Conservation (phyloP, 208 protist species). For the Crithidia bombi region DNA sequence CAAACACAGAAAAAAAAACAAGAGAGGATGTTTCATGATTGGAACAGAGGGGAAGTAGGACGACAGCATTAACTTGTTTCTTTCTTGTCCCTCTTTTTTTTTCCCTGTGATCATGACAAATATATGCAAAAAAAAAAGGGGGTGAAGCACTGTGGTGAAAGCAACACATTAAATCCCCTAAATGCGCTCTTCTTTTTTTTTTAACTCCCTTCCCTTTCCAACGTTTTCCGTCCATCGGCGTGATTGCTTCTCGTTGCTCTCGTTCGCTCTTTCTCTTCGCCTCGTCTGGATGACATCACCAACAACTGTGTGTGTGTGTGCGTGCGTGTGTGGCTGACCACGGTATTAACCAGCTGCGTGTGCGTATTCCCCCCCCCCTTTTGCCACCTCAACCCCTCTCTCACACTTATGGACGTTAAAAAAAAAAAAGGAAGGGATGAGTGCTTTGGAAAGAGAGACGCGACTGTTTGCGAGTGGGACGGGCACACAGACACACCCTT, state of each 20-base stretch:
- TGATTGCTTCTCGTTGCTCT: not conserved
- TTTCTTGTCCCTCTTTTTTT: not conserved
- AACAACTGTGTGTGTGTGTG: too few relatives aligned
- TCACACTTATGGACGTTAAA: not conserved
- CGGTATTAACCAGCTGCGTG: not conserved
- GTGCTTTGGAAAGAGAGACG: not conserved
- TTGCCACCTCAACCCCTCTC: not conserved
- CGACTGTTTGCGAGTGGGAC: not conserved
- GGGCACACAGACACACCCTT: not conserved
- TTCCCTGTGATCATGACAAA: constrained; percentile 1
- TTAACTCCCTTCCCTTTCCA: not conserved
- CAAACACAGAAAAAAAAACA: not conserved
- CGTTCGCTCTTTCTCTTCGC: not conserved
- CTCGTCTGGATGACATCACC: too few relatives aligned
- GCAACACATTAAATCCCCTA: too few relatives aligned
- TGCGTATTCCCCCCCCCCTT: not conserved
- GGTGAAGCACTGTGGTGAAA: constrained; percentile 4
- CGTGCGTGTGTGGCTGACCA: too few relatives aligned
- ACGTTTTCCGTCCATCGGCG: not conserved
- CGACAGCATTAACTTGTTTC: too few relatives aligned
- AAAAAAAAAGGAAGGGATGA: constrained; percentile 14
- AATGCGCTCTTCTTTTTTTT: too few relatives aligned
- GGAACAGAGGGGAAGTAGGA: not conserved
- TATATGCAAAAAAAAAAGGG: not conserved
- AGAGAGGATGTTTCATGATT: constrained; percentile 12